A percentile compares a stretch with the other conserved stretches of the same genome.
Evolutionary conservation across 139 green algal species (phyloP).

Genomic region (Picochlorum costavermella): DNA sequence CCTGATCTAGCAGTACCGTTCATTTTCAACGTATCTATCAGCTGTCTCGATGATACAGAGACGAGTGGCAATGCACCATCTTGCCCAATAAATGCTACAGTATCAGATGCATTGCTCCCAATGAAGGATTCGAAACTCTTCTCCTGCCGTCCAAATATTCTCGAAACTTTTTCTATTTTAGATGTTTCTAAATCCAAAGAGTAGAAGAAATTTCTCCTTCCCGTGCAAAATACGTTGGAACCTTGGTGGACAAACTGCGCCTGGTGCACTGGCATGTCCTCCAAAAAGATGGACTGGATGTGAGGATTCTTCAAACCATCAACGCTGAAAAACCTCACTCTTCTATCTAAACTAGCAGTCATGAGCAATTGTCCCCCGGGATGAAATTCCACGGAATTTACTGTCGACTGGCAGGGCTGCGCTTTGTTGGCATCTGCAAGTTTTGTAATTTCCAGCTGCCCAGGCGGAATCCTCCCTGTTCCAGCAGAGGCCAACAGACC

Average conservation of each 20-base stretch:
- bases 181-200: constrained; percentile 63
- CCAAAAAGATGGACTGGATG: constrained; percentile 70
- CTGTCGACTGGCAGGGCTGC: constrained; percentile 31
- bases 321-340: constrained; percentile 74
- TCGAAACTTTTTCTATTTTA: constrained; percentile 49
- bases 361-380: constrained; percentile 74
- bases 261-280: constrained; percentile 76
- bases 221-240: constrained; percentile 50
- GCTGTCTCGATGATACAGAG: constrained; percentile 55
- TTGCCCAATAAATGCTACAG: constrained; percentile 75
- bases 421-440: constrained; percentile 68
- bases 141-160: constrained; percentile 30
- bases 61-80: constrained; percentile 64
- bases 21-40: constrained; percentile 73
- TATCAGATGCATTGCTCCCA: constrained; percentile 26
- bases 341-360: constrained; percentile 73
- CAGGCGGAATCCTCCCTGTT: constrained; percentile 20
- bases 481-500: constrained; percentile 27
- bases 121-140: constrained; percentile 70
- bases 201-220: constrained; percentile 79
- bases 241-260: constrained; percentile 67
- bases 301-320: constrained; percentile 55
- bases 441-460: constrained; percentile 55
- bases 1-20: constrained; percentile 55
- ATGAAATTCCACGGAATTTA: constrained; percentile 75